Evolutionary conservation across 768 basidiomycete species (phyloP), one percentile per base, ranked within the genome.

Genomic region (Termitomyces sp.): DNA sequence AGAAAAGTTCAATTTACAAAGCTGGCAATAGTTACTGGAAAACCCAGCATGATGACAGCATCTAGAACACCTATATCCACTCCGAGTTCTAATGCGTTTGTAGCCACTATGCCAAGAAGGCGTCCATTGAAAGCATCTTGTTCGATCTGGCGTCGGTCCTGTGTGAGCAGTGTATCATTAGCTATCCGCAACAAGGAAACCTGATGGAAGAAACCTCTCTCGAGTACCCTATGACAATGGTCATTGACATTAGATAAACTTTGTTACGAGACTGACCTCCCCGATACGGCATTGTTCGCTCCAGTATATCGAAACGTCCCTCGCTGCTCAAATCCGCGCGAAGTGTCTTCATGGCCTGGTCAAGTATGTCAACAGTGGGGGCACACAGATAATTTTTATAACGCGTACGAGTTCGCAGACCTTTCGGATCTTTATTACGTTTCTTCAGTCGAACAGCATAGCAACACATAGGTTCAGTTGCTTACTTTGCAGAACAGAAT

Each of bases 61-160:
- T 95, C 94, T 49, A 94, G 68, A n/a, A 79, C 82, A 15, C 91
- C 92, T 33, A 94, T 94, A 62, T 94, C 91, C n/a, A 94, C 87
- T 13, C 92, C 92, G 7, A 95, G 81, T 68, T 96, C 94, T 12
- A 95, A 78, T 0, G 93, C 93, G 62, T 93, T 95, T 0, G 93
- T 96, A 0, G 92, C 89, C 32, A 96, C 79, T 42, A 95, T 88
- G 12, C 94, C 93, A 0, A 96, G 80, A 10, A 95, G 74, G 57
- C 82, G 78, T 2, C 92, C 91, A 1, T 85, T 83, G 64, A 96
- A 96, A 5, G 94, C 93, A 63, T 94, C 89, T 42, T 81, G 75
- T 67, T 96, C 93, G 47, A 95, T 94, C 56, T 73, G 77, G 23
- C 93, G 83, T 25, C 93, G 84, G 63, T 94, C 93, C 86, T 91